Evolutionary conservation across 768 basidiomycete species (phyloP).

Genomic region (Podaxis sp.): DNA sequence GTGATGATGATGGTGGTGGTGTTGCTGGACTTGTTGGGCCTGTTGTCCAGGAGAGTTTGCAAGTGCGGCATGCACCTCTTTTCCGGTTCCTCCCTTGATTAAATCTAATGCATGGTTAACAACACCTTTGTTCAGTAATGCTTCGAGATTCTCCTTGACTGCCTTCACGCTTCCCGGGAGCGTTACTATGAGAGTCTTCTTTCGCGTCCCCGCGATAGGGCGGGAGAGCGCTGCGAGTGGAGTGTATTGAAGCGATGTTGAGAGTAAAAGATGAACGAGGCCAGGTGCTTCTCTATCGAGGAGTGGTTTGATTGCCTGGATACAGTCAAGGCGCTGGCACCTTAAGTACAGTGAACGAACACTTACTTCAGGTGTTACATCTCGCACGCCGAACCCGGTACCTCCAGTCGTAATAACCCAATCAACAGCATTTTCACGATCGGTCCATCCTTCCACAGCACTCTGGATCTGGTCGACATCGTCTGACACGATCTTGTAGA

Average conservation of each 20-base stretch:
- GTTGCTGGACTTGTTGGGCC: conserved; percentile 36
- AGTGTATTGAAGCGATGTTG: conserved; percentile 68
- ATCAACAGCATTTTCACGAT: conserved; percentile 45
- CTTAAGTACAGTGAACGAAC: not conserved
- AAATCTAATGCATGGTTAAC: conserved; percentile 73
- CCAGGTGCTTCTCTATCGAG: conserved; percentile 69
- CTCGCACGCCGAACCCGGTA: conserved; percentile 81
- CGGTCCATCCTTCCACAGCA: conserved; percentile 45
- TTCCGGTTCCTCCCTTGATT: conserved; percentile 65
- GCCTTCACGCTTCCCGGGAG: conserved; percentile 87
- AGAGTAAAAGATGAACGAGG: conserved; percentile 70
- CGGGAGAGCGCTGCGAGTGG: conserved; percentile 81
- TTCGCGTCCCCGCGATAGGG: conserved; percentile 75
- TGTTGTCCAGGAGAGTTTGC: conserved; percentile 24
- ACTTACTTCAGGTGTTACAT: conserved; percentile 79
- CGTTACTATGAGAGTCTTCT: conserved; percentile 67
- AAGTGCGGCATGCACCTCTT: conserved; percentile 52
- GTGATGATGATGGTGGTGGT: conserved; percentile 26
- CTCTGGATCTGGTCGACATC: conserved; percentile 50
- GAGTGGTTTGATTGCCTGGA: conserved; percentile 59
- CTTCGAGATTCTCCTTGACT: conserved; percentile 73
- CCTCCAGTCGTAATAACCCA: conserved; percentile 85
- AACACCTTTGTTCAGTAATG: conserved; percentile 56
- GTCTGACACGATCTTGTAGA: conserved; percentile 61
- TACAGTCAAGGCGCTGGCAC: not conserved